Base-by-base conservation (phyloP, 192 early-diverging fungal species). In the Backusella sp. region DNA sequence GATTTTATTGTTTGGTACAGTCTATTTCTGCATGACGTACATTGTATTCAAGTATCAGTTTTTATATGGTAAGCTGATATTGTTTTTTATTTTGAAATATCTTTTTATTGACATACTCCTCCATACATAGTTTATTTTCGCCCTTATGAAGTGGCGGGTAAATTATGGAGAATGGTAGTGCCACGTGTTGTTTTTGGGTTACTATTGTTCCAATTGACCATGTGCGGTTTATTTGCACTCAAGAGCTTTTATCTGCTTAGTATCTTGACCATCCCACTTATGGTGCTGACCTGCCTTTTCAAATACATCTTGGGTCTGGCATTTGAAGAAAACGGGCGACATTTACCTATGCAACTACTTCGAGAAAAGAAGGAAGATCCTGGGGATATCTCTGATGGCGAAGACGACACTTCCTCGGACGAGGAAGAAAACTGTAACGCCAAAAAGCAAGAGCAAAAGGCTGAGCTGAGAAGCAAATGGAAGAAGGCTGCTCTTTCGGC, bases 41-140 rank as follows among this genome's bases (percentile, higher is more conserved):
- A 67, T 93, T 14, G 88, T 90, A 7, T 90, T 86, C 86, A 94
- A 94, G 76, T 95, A 95, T 75, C 86, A 90, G 66, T 79, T 94
- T 11, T 85, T 94, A 32, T 93, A 93, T 84, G 84, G 84, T 84
- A 83, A 62, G 56, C 12, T 17, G 3, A 17, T 56, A 32, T 68
- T 23, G 4, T 15, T 11, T 11, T 3, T 62, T 21, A 2, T 56
- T 11, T 62, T 62, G 3, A 62, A 19, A 6, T 62, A 6, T 62
- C 14, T 28, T 30, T 66, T 66, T 44, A 44, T 34, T 35, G 28
- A 67, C 17, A 35, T 4, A 28, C 14, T 32, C 32, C 32, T 3
- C 37, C 37, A 66, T 8, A 30, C 30, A 23, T 73, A 85, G 91
- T 94, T 2, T 90, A 90, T 44, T 93, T 92, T 65, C 85, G 88